phyloP scores from a whole-genome alignment of 208 protist genomes.

The Leishmania aethiopica region DNA sequence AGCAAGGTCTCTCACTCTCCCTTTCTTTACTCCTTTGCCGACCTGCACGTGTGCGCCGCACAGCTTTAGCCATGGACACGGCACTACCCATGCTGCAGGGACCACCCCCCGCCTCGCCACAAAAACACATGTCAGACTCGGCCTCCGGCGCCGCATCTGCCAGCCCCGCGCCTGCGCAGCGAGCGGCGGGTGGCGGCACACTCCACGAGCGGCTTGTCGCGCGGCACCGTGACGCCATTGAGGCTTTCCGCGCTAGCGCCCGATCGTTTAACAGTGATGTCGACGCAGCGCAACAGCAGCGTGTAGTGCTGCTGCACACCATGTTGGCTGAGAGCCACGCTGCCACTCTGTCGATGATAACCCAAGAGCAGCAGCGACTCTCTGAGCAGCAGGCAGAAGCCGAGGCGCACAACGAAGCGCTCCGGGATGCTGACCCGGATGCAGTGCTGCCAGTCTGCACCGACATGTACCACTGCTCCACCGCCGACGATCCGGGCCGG shows the following conservation, averaged over 20 bases:
- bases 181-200: slow-evolving; percentile 1
- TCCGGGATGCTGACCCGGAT: slow-evolving; percentile 22
- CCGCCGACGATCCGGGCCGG: slow-evolving; percentile 35
- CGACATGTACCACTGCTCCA: slow-evolving; percentile 39
- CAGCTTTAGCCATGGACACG: background rate
- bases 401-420: slow-evolving; percentile 25
- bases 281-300: slow-evolving; percentile 54
- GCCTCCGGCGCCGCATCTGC: background rate
- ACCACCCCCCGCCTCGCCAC: background rate
- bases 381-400: slow-evolving; percentile 41
- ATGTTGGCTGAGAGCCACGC: slow-evolving; percentile 52
- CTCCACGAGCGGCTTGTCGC: slow-evolving; percentile 43
- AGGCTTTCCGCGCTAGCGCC: slow-evolving; percentile 44
- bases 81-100: background rate
- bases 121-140: background rate
- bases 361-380: slow-evolving; percentile 40
- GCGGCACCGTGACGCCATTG: slow-evolving; percentile 47
- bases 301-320: slow-evolving; percentile 47
- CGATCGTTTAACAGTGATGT: slow-evolving; percentile 50
- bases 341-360: slow-evolving; percentile 34
- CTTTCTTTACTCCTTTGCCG: no score
- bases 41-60: background rate
- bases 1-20: background rate
- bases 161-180: background rate
- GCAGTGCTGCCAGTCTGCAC: slow-evolving; percentile 41